Conservation (phyloP, 306 rosid species). For the Cucumis cinereus region DNA sequence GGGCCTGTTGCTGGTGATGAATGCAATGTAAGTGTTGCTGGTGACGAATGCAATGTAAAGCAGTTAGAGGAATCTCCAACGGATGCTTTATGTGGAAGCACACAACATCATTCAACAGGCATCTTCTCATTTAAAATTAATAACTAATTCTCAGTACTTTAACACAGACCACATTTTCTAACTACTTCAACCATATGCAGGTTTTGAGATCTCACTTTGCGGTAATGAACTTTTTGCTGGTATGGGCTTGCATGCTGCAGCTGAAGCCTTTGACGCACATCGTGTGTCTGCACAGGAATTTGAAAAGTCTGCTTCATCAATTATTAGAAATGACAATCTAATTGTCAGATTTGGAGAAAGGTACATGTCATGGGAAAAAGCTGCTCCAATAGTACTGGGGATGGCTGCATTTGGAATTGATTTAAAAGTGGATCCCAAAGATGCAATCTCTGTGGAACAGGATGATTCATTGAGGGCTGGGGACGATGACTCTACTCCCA, state of each 20-base stretch:
- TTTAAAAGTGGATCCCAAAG: conserved; percentile 53
- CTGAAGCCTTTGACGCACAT: conserved; percentile 56
- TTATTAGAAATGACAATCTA: conserved; percentile 59
- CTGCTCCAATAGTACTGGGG: conserved; percentile 78
- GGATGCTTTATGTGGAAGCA: conserved; percentile 13
- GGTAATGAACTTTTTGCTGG: conserved; percentile 60
- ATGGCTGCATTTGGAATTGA: conserved; percentile 56
- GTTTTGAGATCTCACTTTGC: conserved; percentile 78
- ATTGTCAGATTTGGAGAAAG: conserved; percentile 46
- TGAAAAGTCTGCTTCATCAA: conserved; percentile 40
- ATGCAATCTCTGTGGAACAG: conserved; percentile 59
- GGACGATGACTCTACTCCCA: conserved; percentile 31
- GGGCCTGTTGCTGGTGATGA: neutral
- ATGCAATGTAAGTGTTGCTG: neutral
- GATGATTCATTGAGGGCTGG: conserved; percentile 35
- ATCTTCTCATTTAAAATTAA: neutral
- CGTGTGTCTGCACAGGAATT: conserved; percentile 47
- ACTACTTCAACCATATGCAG: conserved; percentile 26
- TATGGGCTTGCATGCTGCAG: conserved; percentile 73
- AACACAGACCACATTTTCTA: neutral
- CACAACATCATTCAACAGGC: neutral
- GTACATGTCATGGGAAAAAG: conserved; percentile 81
- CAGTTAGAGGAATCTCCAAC: neutral
- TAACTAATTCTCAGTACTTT: neutral
- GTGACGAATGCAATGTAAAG: neutral